These are phyloP conservation scores for Calonectria pseudoturangicola DNA, from an alignment of 2,329 filamentous ascomycete species.

Conservation along the genomic window DNA sequence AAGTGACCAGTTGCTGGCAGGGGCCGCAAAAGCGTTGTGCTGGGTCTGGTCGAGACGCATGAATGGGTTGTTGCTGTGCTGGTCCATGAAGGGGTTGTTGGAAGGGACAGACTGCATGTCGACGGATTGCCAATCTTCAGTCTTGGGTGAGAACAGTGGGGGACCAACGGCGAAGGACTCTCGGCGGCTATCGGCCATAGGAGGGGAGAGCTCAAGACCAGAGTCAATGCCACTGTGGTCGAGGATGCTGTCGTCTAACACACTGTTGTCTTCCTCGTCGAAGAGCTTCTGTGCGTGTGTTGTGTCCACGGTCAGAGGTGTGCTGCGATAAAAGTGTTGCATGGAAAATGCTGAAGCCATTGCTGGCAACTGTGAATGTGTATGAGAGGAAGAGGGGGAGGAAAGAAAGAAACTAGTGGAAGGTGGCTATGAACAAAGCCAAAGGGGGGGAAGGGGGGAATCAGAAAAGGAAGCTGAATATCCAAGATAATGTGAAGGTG, in stretches of 20 bases:
- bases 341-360: constrained; percentile 72
- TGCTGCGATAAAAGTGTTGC: constrained; percentile 71
- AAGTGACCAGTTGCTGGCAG: constrained; percentile 76
- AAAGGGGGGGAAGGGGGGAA: constrained; percentile 48
- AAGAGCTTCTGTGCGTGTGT: constrained; percentile 73
- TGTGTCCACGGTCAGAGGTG: constrained; percentile 72
- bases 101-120: constrained; percentile 79
- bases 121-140: constrained; percentile 77
- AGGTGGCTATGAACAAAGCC: constrained; percentile 49
- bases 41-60: constrained; percentile 76
- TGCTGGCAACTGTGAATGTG: constrained; percentile 53
- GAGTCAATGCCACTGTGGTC: constrained; percentile 77
- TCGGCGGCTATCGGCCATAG: constrained; percentile 77
- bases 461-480: constrained; percentile 49
- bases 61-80: constrained; percentile 79
- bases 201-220: constrained; percentile 77
- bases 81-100: constrained; percentile 78
- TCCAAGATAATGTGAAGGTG: constrained; percentile 47
- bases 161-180: constrained; percentile 76
- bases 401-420: constrained; percentile 47
- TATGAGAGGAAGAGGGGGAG: constrained; percentile 41
- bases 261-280: constrained; percentile 76
- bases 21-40: constrained; percentile 62
- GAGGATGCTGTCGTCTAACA: constrained; percentile 77
- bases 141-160: constrained; percentile 79